These are phyloP conservation scores for Apophysomyces sp. DNA, from an alignment of 371 early-diverging fungal genomes.

Conservation along the genomic window DNA sequence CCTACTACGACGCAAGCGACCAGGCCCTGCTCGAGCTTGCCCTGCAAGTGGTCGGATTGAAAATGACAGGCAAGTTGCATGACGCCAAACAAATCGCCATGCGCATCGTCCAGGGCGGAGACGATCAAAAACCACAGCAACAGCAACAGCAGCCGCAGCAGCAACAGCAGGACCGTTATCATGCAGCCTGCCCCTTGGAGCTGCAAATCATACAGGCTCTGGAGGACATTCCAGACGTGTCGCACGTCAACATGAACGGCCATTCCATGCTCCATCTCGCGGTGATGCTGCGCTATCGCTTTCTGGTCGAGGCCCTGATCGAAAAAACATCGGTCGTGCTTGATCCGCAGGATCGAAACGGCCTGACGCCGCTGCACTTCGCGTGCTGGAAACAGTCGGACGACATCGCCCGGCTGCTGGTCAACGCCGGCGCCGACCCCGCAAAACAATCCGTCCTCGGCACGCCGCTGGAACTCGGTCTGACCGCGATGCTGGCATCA, in stretches of 20 bases:
- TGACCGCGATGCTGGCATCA: background rate
- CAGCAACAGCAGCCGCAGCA: background rate
- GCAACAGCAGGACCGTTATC: background rate
- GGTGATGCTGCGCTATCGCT: slow-evolving; percentile 17
- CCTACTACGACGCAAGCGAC: slow-evolving; percentile 73
- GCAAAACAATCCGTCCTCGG: background rate
- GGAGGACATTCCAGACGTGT: slow-evolving; percentile 8
- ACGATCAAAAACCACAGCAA: background rate
- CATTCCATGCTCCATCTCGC: slow-evolving; percentile 43
- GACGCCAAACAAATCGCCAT: slow-evolving; percentile 70
- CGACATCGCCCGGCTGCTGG: slow-evolving; percentile 39
- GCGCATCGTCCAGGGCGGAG: slow-evolving; percentile 57
- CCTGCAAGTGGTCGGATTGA: slow-evolving; percentile 78
- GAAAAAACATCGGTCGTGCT: slow-evolving; percentile 9
- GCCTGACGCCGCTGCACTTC: slow-evolving; percentile 36
- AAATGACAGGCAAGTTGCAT: slow-evolving; percentile 75
- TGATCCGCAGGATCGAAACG: slow-evolving; percentile 24
- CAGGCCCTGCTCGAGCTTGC: slow-evolving; percentile 81
- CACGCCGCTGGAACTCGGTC: slow-evolving; percentile 1
- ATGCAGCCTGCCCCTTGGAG: background rate
- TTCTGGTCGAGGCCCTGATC: slow-evolving; percentile 15
- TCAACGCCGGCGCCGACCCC: slow-evolving; percentile 72
- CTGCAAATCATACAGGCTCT: slow-evolving; percentile 11
- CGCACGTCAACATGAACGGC: slow-evolving; percentile 18
- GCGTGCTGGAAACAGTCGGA: slow-evolving; percentile 20